Conservation (phyloP, 306 rosid species). For the Senna tora region DNA sequence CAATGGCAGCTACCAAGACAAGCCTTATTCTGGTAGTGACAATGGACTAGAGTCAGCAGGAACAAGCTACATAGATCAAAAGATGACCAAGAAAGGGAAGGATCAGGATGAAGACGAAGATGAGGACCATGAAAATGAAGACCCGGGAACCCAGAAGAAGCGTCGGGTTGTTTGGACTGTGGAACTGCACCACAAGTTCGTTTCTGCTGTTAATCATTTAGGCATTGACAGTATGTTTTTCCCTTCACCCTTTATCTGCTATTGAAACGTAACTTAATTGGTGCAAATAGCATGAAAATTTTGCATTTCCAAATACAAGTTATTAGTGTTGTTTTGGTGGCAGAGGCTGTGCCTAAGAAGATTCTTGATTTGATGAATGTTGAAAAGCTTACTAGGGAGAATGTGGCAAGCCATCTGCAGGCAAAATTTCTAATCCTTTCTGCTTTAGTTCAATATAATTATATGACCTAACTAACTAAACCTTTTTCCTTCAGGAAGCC, state of each 20-base stretch:
- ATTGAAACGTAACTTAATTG: background rate
- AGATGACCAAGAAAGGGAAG: constrained; percentile 65
- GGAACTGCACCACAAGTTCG: constrained; percentile 88
- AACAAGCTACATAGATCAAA: constrained; percentile 57
- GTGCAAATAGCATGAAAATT: background rate
- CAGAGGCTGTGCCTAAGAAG: constrained; percentile 95
- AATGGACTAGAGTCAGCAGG: constrained; percentile 45
- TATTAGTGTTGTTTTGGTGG: constrained; percentile 25
- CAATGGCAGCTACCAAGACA: constrained; percentile 46
- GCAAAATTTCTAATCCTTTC: constrained; percentile 43
- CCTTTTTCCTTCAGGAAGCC: constrained; percentile 27
- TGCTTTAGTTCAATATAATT: constrained; percentile 5
- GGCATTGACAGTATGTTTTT: constrained; percentile 87
- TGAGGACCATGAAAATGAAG: constrained; percentile 63
- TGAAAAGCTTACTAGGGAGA: constrained; percentile 92
- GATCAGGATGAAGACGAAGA: constrained; percentile 68
- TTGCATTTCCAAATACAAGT: constrained; percentile 14
- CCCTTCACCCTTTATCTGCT: constrained; percentile 29
- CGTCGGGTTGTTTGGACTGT: constrained; percentile 92
- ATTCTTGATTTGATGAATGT: constrained; percentile 93
- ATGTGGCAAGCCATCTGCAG: constrained; percentile 99
- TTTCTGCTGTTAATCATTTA: constrained; percentile 79
- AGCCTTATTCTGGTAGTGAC: constrained; percentile 36
- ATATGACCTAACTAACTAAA: background rate
- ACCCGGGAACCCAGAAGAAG: constrained; percentile 71